These are phyloP conservation scores for Sporothrix euskadiensis DNA, from an alignment of 2,329 filamentous ascomycete genomes.

Conservation along the genomic window DNA sequence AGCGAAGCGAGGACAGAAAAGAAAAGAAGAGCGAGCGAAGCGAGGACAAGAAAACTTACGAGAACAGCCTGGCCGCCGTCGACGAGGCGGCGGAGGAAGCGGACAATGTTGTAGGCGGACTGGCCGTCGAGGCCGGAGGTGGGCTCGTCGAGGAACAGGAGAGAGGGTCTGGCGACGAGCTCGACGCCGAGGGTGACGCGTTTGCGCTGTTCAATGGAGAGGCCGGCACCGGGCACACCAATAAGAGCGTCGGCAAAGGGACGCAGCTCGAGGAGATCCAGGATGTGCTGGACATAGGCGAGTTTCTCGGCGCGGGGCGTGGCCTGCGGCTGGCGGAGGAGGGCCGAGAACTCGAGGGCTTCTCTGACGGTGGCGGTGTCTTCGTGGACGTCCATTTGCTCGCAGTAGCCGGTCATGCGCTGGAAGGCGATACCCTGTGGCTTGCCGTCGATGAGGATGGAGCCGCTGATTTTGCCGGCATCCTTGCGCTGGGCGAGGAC, in stretches of 20 bases:
- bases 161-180: slow-evolving; percentile 60
- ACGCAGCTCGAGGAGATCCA: slow-evolving; percentile 59
- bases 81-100: slow-evolving; percentile 66
- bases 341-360: slow-evolving; percentile 71
- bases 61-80: slow-evolving; percentile 67
- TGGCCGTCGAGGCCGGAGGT: slow-evolving; percentile 68
- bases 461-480: slow-evolving; percentile 72
- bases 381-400: slow-evolving; percentile 80
- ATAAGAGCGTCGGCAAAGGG: slow-evolving; percentile 53
- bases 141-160: slow-evolving; percentile 63
- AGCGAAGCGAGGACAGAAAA: too few relatives aligned
- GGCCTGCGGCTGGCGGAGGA: slow-evolving; percentile 69
- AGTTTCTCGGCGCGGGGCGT: slow-evolving; percentile 68
- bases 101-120: slow-evolving; percentile 65
- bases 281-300: slow-evolving; percentile 74
- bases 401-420: slow-evolving; percentile 56
- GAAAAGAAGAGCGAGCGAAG: not conserved
- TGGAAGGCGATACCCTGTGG: slow-evolving; percentile 42
- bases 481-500: slow-evolving; percentile 78
- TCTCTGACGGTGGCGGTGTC: slow-evolving; percentile 73
- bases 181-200: slow-evolving; percentile 63
- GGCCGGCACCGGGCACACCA: slow-evolving; percentile 38
- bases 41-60: not conserved
- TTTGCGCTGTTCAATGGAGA: slow-evolving; percentile 57
- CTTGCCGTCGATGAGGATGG: slow-evolving; percentile 74